Evolutionary conservation across 2,329 filamentous ascomycete genomes (phyloP), one percentile per base, ranked within the genome.

Genomic region (Cladophialophora carrionii): DNA sequence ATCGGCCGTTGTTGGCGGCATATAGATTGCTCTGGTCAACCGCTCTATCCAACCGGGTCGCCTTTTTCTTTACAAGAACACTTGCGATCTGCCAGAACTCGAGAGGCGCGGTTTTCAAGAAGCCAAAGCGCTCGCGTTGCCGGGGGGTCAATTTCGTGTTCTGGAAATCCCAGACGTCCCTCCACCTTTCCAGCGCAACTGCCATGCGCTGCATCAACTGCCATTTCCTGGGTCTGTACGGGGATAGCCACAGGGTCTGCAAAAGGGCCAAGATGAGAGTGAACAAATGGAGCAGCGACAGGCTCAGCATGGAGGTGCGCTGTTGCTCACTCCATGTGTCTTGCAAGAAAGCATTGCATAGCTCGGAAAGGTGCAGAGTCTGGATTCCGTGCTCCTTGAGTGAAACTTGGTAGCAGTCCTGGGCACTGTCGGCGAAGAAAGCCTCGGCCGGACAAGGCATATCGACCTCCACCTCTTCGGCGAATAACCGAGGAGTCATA

Each of bases 171-270:
- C 59, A 62, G 26, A 37, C 41, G 26, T 32, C 24, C 24, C 56
- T 62, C 59, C 59, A 62, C 24, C 59, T 24, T 14, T 22, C 26
- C 26, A 62, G 37, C 31, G 59, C 59, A n/a, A 43, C 17, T 12
- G 20, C n/a, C 26, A 62, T 37, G n/a, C 59, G 37, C 34, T 49
- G 17, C 53, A 62, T 62, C 8, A 51, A 56, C 22, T 62, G 37
- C 41, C 12, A 3, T 34, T 62, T 62, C 29, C n/a, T 56, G 7
- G 59, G 51, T 24, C 53, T 56, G 53, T 62, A 62, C 9, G 59
- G 59, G 20, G 59, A 62, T 5, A 62, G 59, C 59, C 59, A 62
- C 26, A 62, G 32, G 17, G 49, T 55, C 22, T 62, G 59, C 37
- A 43, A 12, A 4, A 62, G 24, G 14, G 52, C 59, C 53, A 55